A percentile compares a stretch with the other conserved stretches of the same genome.
These are phyloP conservation scores for Pontederia crassipes DNA, from an alignment of 176 grass and related monocot genomes.

Conservation along the genomic window DNA sequence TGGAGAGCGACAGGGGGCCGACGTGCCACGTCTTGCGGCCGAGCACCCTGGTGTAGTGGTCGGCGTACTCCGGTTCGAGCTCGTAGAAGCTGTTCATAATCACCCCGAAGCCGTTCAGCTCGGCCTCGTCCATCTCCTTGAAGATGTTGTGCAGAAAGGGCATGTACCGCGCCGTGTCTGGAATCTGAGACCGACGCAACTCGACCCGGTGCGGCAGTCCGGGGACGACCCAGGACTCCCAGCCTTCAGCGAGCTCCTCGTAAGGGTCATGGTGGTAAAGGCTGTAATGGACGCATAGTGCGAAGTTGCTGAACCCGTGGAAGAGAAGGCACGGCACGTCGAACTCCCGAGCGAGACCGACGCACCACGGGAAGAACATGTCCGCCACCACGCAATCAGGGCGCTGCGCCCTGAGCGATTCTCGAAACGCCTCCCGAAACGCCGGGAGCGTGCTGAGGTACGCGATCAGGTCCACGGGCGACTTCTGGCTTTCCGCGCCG, in stretches of 20 bases:
- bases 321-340: not conserved
- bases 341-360: not conserved
- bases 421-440: not conserved
- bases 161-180: no score
- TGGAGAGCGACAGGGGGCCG: not conserved
- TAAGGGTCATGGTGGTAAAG: not conserved
- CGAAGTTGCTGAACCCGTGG: not conserved
- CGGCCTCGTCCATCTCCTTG: not conserved
- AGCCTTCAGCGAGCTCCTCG: not conserved
- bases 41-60: not conserved
- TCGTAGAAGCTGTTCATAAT: not conserved
- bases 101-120: not conserved
- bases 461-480: not conserved
- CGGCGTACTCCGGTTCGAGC: not conserved
- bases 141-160: not conserved
- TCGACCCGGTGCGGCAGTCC: conserved; percentile 14
- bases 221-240: conserved; percentile 4
- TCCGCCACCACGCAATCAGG: conserved; percentile 10
- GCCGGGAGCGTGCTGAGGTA: not conserved
- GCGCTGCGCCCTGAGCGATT: not conserved
- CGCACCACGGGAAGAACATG: not conserved
- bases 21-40: not conserved
- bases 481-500: not conserved
- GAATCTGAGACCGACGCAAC: not conserved
- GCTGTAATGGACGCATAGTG: not conserved